Evolutionary conservation across 2,329 filamentous ascomycete genomes (phyloP).

Genomic region (Sporothrix pallida): DNA sequence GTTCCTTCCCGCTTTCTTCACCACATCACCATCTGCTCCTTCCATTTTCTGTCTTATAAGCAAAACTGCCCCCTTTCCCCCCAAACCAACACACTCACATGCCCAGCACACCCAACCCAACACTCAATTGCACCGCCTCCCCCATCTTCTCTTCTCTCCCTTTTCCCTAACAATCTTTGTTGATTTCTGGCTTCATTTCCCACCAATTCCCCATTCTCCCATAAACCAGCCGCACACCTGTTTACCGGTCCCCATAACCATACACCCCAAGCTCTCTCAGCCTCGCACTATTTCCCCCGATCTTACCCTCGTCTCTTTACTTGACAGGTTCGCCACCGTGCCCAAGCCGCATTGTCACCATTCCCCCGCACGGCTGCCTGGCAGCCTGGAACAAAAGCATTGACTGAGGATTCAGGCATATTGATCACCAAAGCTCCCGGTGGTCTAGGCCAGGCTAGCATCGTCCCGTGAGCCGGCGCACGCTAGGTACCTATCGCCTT

Average conservation of each 20-base stretch:
- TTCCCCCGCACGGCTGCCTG: constrained; percentile 9
- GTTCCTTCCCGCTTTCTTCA: background rate
- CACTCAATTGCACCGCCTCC: constrained; percentile 5
- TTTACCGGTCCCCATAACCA: background rate
- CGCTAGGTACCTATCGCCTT: constrained; percentile 6
- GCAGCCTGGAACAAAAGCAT: constrained; percentile 15
- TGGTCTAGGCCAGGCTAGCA: constrained; percentile 20
- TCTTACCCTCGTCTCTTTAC: background rate
- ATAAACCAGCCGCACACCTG: background rate
- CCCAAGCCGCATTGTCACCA: constrained; percentile 16
- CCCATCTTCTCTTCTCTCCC: background rate
- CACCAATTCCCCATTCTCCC: background rate
- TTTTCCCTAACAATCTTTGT: background rate
- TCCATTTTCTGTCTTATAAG: constrained; percentile 27
- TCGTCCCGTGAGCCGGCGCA: constrained; percentile 22
- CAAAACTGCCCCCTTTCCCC: background rate
- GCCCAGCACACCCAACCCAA: too few species aligned
- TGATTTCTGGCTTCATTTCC: background rate
- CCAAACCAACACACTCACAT: background rate
- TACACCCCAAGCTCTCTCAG: background rate
- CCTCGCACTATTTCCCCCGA: constrained; percentile 1
- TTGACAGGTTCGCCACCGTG: constrained; percentile 10
- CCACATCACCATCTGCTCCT: constrained; percentile 19
- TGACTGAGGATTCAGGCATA: constrained; percentile 13
- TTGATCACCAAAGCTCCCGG: background rate